phyloP scores from a whole-genome alignment of 352 stramenopile species.

The Thraustochytrium striatum region DNA sequence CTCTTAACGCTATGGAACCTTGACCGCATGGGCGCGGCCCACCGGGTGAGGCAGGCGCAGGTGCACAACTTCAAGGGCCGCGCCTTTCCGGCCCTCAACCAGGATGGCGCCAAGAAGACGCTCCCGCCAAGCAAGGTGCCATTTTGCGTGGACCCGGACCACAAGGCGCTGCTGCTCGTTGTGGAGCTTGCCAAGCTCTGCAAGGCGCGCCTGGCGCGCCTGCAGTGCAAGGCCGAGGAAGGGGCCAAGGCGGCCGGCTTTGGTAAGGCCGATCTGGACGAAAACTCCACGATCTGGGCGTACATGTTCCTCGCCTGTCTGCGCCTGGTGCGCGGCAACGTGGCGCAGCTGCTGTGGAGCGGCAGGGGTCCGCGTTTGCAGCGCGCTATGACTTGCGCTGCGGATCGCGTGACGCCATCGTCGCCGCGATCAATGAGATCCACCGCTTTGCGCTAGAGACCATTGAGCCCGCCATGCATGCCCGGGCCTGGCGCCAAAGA shows the following conservation, averaged over 20 bases:
- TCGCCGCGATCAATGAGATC: conserved; percentile 41
- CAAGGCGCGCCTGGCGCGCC: not conserved
- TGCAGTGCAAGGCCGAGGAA: conserved; percentile 17
- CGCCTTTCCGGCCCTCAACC: conserved; percentile 9
- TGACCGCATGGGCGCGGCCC: conserved; percentile 33
- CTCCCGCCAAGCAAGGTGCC: conserved; percentile 18
- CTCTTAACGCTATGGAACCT: conserved; percentile 47
- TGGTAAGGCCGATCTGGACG: not conserved
- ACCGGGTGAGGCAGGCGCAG: not conserved
- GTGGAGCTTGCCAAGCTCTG: conserved; percentile 17
- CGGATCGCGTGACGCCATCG: not conserved
- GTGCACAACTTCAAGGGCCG: not conserved
- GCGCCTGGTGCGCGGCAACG: conserved; percentile 69
- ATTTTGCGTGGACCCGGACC: conserved; percentile 33
- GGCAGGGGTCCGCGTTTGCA: conserved; percentile 58
- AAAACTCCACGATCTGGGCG: conserved; percentile 56
- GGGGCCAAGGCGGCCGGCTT: not conserved
- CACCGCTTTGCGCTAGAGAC: conserved; percentile 50
- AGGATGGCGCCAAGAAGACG: not conserved
- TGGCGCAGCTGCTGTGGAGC: conserved; percentile 66
- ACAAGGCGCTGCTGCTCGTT: not conserved
- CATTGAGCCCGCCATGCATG: conserved; percentile 48
- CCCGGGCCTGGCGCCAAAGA: conserved; percentile 21
- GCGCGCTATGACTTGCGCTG: conserved; percentile 41
- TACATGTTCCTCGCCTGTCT: conserved; percentile 69